A percentile compares a stretch with the other conserved stretches of the same genome.
Evolutionary conservation across 331 rosid species (phyloP).

Genomic region (Saraca asoca): DNA sequence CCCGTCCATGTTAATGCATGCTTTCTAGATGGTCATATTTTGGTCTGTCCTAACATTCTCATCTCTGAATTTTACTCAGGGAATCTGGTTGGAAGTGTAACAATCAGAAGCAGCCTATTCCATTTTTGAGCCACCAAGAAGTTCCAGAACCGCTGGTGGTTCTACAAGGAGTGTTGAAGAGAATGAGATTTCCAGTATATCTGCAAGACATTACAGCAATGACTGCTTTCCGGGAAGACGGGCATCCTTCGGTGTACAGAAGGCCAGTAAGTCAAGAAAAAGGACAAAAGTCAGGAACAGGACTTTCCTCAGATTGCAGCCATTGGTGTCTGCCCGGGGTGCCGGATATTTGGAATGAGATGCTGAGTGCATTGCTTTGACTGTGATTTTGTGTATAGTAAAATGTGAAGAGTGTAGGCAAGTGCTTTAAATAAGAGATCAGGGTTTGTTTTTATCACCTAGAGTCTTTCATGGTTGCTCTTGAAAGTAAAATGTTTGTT

Average conservation of each 20-base stretch:
- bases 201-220: constrained; percentile 85
- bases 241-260: constrained; percentile 87
- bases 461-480: constrained; percentile 22
- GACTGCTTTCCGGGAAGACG: constrained; percentile 85
- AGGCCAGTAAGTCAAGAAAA: constrained; percentile 57
- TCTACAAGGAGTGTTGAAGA: constrained; percentile 71
- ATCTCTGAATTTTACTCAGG: too few species aligned
- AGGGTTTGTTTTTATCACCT: constrained; percentile 30
- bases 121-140: constrained; percentile 70
- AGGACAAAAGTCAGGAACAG: constrained; percentile 52
- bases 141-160: constrained; percentile 73
- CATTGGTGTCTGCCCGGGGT: constrained; percentile 99
- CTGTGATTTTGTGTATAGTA: neutral
- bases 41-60: too few species aligned
- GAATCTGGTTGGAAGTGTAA: constrained; percentile 93
- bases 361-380: constrained; percentile 73
- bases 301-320: constrained; percentile 89
- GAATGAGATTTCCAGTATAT: constrained; percentile 87
- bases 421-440: constrained; percentile 13
- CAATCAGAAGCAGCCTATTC: constrained; percentile 77
- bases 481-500: constrained; percentile 23
- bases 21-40: too few species aligned
- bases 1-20: too few species aligned
- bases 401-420: constrained; percentile 30
- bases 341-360: constrained; percentile 94